Base-by-base conservation (phyloP, 371 early-diverging fungal genomes). In the Mortierella sp. region DNA sequence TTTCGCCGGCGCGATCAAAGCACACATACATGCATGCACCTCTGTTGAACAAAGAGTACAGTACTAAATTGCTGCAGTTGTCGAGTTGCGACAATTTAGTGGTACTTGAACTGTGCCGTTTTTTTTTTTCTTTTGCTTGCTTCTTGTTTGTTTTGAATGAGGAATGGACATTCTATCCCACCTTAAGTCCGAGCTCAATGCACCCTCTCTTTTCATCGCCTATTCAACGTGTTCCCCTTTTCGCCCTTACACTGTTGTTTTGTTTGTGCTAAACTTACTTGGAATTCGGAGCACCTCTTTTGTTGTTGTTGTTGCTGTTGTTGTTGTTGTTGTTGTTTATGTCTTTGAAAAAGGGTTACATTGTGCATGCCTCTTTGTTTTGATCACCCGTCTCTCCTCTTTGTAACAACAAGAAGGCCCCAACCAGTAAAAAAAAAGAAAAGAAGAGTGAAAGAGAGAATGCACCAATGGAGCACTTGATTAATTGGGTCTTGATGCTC, bases 331-430 rank as follows among this genome's bases (percentile, higher is more conserved):
- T 59, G 31, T 28, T 26, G n/a, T 40, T 40, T 40, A 6, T 40
- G 43, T 40, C n/a, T n/a, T n/a, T 28, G 14, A 57, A 26, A 34
- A 67, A 67, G 21, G 40, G 34, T 67, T 67, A 67, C 11, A 24
- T 61, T 61, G 64, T 61, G 67, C 67, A 40, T 67, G 67, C 67
- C 67, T 6, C 40, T 67, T 67, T 67, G 67, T 67, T 67, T 37
- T 40, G 34, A 21, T 21, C 64, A 64, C 64, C 24, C 37, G 37
- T 24, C 64, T 5, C 37, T 19, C 37, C 2, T 8, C 19, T 6
- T 9, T 10, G 19, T 21, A 34, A 24, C 34, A 40, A 64, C 64
- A 34, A 11, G 8, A 31, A 40, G 14, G 16, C 61, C 28, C 10
- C 61, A 31, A 53, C 53, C 10, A n/a, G 26, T 5, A 59, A 28